phyloP scores from a whole-genome alignment of 371 early-diverging fungal genomes.

The Mortierella sp. region DNA sequence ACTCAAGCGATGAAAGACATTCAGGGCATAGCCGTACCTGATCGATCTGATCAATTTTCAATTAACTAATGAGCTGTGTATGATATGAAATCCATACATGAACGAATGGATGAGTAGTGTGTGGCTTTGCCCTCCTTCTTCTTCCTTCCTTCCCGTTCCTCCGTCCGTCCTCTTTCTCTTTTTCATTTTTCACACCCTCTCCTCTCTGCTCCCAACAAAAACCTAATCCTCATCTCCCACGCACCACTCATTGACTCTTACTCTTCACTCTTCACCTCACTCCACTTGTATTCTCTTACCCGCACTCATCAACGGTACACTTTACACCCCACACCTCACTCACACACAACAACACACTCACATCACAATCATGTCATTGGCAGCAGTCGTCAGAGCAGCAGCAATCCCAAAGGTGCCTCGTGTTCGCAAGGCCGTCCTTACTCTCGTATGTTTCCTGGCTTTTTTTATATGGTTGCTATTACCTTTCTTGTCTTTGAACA shows the following conservation, averaged over 20 bases:
- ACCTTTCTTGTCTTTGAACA: background rate
- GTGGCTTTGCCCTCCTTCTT: background rate
- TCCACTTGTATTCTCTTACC: background rate
- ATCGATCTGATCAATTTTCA: too few relatives aligned
- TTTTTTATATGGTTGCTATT: background rate
- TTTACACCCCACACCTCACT: background rate
- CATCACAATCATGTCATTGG: slow-evolving; percentile 41
- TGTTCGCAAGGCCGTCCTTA: slow-evolving; percentile 55
- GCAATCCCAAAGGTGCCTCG: slow-evolving; percentile 44
- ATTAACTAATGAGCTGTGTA: too few relatives aligned
- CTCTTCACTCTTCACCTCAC: background rate
- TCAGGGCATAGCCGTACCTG: too few relatives aligned
- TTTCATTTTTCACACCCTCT: background rate
- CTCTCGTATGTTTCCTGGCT: slow-evolving; percentile 38
- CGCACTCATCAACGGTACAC: background rate
- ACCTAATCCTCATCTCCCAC: background rate
- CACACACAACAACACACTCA: background rate
- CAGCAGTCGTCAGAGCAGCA: slow-evolving; percentile 51
- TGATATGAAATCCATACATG: too few relatives aligned
- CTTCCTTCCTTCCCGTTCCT: background rate
- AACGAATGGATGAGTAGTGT: too few relatives aligned
- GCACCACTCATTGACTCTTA: background rate
- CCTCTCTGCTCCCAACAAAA: background rate
- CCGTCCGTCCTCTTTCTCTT: background rate
- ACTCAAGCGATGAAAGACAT: too few relatives aligned